Percentiles rank a stretch among this genome's conserved stretches.
Evolutionary conservation across 2,329 filamentous ascomycete species (phyloP).

Genomic region (Fusarium heterosporum): DNA sequence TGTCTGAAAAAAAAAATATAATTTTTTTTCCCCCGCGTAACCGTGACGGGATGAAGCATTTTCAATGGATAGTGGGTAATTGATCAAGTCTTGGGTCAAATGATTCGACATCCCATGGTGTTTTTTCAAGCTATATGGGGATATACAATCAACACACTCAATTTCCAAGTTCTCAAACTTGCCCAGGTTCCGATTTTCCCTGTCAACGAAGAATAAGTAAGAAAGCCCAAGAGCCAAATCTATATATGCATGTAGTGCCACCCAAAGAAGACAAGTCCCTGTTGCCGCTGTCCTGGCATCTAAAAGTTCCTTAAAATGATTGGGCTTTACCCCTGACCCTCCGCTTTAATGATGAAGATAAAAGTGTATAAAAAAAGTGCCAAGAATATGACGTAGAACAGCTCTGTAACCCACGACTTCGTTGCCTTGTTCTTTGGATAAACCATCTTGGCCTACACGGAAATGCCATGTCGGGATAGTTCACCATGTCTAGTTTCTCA

Average conservation of each 20-base stretch:
- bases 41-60: background rate
- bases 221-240: constrained; percentile 2
- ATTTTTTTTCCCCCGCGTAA: too few relatives aligned
- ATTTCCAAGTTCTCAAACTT: constrained; percentile 1
- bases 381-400: constrained; percentile 5
- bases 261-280: background rate
- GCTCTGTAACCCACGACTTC: constrained; percentile 2
- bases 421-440: constrained; percentile 9
- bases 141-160: constrained; percentile 9
- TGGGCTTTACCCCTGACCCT: background rate
- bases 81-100: background rate
- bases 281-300: constrained; percentile 24
- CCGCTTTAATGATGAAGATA: background rate
- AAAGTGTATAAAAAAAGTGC: background rate
- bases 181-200: constrained; percentile 1
- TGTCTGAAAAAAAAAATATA: background rate
- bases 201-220: constrained; percentile 3
- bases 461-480: constrained; percentile 3
- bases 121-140: constrained; percentile 8
- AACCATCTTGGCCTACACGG: constrained; percentile 2
- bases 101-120: background rate
- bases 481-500: background rate
- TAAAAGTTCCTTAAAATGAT: constrained; percentile 16
- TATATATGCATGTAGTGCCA: constrained; percentile 14
- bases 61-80: background rate